Evolutionary conservation across 192 early-diverging fungal species (phyloP).

Genomic region (Dispira parvispora): DNA sequence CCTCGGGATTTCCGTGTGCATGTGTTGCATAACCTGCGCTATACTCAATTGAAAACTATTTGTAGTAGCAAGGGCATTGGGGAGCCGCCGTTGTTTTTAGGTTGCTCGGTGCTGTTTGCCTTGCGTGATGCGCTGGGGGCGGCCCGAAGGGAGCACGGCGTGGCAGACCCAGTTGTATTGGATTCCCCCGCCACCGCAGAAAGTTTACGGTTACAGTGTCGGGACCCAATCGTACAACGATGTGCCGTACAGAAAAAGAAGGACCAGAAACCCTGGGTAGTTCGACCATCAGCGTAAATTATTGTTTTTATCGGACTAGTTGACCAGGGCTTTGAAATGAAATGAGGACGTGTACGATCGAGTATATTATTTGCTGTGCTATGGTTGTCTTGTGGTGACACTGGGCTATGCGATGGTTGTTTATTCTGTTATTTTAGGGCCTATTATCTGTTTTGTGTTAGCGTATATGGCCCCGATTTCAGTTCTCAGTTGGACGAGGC

Average conservation of each 20-base stretch:
- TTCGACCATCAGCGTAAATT: background rate
- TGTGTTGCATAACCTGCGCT: conserved; percentile 35
- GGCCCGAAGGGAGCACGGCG: conserved; percentile 31
- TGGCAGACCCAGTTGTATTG: conserved; percentile 35
- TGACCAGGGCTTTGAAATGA: no score
- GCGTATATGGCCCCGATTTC: no score
- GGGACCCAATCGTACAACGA: conserved; percentile 35
- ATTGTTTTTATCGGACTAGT: no score
- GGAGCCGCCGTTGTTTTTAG: conserved; percentile 77
- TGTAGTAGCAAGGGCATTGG: conserved; percentile 73
- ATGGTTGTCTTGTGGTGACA: no score
- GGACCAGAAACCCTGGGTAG: background rate
- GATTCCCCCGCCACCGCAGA: conserved; percentile 67
- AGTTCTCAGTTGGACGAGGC: no score
- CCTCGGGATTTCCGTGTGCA: conserved; percentile 63
- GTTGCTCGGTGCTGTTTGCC: conserved; percentile 58
- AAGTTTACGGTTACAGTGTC: conserved; percentile 49
- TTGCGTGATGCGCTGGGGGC: conserved; percentile 59
- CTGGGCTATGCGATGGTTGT: no score
- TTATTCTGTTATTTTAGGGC: no score
- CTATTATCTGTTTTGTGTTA: no score
- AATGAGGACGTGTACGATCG: no score
- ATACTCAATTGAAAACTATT: conserved; percentile 47
- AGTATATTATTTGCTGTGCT: no score
- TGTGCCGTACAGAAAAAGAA: background rate